Evolutionary conservation across 1,139 yeast genomes (phyloP).

Genomic region (Tardiomyces digboiensis): DNA sequence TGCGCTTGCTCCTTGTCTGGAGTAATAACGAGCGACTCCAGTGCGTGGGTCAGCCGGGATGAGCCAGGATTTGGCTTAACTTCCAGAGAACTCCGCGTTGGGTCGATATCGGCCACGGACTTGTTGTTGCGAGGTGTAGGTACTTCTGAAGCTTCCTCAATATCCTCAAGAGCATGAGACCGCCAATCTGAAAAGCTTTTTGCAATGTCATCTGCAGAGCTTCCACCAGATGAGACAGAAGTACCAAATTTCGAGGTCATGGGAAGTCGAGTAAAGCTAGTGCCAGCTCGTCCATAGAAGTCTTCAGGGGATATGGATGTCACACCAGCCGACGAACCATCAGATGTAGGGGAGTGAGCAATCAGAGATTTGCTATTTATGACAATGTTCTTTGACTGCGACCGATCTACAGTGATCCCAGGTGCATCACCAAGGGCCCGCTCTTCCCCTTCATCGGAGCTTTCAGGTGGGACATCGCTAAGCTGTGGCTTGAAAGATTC

Average conservation of each 20-base stretch:
- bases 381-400: no score
- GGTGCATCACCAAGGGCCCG: no score
- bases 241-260: slow-evolving; percentile 2
- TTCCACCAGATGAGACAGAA: slow-evolving; percentile 1
- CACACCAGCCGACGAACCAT: background rate
- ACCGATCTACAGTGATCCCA: no score
- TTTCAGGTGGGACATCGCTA: background rate
- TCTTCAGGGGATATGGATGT: slow-evolving; percentile 9
- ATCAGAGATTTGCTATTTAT: no score
- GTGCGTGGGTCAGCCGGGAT: background rate
- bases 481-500: background rate
- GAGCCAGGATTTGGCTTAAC: background rate
- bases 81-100: no score
- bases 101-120: no score
- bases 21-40: background rate
- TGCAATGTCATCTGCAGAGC: slow-evolving; percentile 3
- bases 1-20: no score
- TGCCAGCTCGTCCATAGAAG: slow-evolving; percentile 8
- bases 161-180: slow-evolving; percentile 6
- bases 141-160: slow-evolving; percentile 9
- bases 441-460: background rate
- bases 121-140: no score
- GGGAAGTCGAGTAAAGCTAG: slow-evolving; percentile 10
- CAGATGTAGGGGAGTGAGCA: no score
- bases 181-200: slow-evolving; percentile 6